phyloP scores from a whole-genome alignment of 306 rosid species.

The Trifolium pratense region DNA sequence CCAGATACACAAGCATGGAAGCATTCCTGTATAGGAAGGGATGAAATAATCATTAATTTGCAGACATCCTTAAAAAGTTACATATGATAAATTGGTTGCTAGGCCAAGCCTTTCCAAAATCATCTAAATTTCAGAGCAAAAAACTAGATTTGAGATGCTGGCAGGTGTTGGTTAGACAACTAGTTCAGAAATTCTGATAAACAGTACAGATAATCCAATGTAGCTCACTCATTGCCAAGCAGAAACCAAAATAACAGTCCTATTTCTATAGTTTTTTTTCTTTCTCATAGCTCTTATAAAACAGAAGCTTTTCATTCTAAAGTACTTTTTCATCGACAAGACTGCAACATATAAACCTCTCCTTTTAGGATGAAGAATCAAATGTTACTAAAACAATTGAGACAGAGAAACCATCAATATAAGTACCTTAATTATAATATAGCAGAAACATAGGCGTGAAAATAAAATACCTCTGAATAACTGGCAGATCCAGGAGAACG shows the following conservation, averaged over 20 bases:
- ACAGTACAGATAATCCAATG: not conserved
- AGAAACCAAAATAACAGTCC: constrained; percentile 5
- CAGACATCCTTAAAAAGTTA: constrained; percentile 1
- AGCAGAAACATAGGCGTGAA: constrained; percentile 10
- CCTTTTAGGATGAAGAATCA: not conserved
- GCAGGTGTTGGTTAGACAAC: constrained; percentile 5
- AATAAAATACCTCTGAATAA: constrained; percentile 69
- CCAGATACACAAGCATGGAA: constrained; percentile 92
- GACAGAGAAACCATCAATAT: constrained; percentile 10
- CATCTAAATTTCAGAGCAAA: not conserved
- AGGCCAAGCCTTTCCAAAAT: not conserved
- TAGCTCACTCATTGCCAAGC: not conserved
- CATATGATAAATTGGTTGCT: not conserved
- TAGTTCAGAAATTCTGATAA: constrained; percentile 3
- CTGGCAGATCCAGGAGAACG: constrained; percentile 87
- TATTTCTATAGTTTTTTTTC: not conserved
- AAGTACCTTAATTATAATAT: not conserved
- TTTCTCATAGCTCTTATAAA: not conserved
- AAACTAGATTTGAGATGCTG: constrained; percentile 1
- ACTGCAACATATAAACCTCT: not conserved
- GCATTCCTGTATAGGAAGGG: constrained; percentile 66
- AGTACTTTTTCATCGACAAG: not conserved
- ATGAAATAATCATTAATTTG: constrained; percentile 39
- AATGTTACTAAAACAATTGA: not conserved
- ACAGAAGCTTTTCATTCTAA: not conserved